Base-by-base conservation (phyloP, 2,329 filamentous ascomycete genomes). In the Pleomassaria siparia region DNA sequence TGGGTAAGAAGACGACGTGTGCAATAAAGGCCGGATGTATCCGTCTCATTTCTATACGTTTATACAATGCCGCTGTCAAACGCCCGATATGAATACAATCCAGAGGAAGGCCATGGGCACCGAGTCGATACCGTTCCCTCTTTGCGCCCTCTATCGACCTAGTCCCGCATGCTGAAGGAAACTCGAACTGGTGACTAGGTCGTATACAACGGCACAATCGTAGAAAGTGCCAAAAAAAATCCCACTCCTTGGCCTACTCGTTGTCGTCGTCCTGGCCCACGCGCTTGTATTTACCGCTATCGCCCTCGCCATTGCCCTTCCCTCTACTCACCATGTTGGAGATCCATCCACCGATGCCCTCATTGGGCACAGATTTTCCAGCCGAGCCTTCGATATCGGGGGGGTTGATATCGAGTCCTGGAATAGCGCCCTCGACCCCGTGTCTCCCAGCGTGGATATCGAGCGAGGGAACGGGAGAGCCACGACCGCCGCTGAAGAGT, bases 401-500 rank as follows among this genome's bases (percentile, higher is more conserved):
- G 4, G 89, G 88, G 32, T 95, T 85, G 47, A 96, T 88, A 60
- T 90, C 84, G 47, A 96, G 78, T 8, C 87, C 86, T 1, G 91
- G 90, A 49, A 96, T 91, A 7, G 84, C 84, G 54, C 77, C 83
- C 4, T 87, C 83, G 1, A 86, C 74, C 11, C 80, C 83, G 44
- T 69, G 64, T 22, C 62, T 65, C 26, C 74, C 67, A 16, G 77
- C 77, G 43, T 86, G 83, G 39, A 91, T 81, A 57, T 89, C 86
- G 56, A 90, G 83, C 10, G 87, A 91, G 26, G 87, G 87, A 8
- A 88, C 82, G 1, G 89, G 89, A n/a, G 91, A 96, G 35, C 84
- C 84, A 43, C 70, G 64, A 25, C 80, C 79, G 30, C 81, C 80
- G 36, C 85, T 83, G 71, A 95, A 85, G 10, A 96, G 77, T 2